These are phyloP conservation scores for Salinomyces thailandicus DNA, from an alignment of 2,329 filamentous ascomycete species.

Conservation along the genomic window DNA sequence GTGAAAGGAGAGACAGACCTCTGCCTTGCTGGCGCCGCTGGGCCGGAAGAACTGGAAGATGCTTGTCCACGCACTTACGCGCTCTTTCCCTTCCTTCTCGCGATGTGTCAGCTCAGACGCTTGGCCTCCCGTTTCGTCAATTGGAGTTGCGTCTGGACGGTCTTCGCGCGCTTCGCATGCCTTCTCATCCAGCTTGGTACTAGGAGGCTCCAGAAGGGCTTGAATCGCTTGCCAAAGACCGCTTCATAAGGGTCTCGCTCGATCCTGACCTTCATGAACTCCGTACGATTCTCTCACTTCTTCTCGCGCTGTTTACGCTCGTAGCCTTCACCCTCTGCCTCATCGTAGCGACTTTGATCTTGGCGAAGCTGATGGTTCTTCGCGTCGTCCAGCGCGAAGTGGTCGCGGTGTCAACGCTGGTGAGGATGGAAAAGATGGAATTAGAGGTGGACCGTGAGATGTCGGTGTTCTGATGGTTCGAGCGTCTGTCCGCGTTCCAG, in stretches of 20 bases:
- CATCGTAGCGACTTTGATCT: conserved; percentile 8
- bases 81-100: no score
- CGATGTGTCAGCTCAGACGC: no score
- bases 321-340: conserved; percentile 1
- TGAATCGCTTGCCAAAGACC: conserved; percentile 32
- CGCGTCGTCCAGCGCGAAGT: background rate
- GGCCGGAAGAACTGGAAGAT: no score
- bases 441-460: no score
- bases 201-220: conserved; percentile 25
- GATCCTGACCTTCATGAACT: conserved; percentile 24
- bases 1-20: no score
- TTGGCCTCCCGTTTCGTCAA: no score
- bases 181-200: conserved; percentile 23
- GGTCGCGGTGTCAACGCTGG: background rate
- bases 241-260: conserved; percentile 34
- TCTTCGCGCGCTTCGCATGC: conserved; percentile 16
- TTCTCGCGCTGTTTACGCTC: conserved; percentile 20
- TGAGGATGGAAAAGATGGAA: no score
- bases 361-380: conserved; percentile 3
- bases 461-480: background rate
- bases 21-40: no score
- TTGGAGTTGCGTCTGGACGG: no score
- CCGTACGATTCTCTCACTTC: conserved; percentile 26
- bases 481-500: conserved; percentile 9
- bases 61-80: no score